Conservation (phyloP, 176 grass and related monocot species). For the Cocos nucifera region DNA sequence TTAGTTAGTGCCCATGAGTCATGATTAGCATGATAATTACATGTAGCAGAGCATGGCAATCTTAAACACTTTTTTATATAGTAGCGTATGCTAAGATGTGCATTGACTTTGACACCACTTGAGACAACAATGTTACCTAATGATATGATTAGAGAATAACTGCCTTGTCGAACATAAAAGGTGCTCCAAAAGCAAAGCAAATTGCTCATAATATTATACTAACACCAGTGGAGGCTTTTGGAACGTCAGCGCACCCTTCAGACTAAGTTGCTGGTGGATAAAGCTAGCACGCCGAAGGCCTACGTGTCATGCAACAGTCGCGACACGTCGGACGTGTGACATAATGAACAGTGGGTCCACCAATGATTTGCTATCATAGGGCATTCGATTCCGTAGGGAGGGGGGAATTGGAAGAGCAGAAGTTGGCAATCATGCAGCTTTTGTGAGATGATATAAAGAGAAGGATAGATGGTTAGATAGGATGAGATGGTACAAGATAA, state of each 20-base stretch:
- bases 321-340: conserved; percentile 15
- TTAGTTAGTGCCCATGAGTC: not conserved
- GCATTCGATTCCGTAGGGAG: conserved; percentile 20
- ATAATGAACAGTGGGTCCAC: conserved; percentile 7
- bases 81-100: conserved; percentile 18
- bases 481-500: not conserved
- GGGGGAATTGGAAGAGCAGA: not conserved
- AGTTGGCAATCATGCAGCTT: not conserved
- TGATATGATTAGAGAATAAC: conserved; percentile 35
- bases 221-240: not conserved
- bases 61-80: conserved; percentile 11
- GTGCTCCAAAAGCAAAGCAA: not conserved
- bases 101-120: conserved; percentile 32
- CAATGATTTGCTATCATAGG: conserved; percentile 31
- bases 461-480: not conserved
- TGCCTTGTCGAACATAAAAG: conserved; percentile 9
- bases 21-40: not conserved
- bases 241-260: not conserved
- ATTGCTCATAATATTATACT: not conserved
- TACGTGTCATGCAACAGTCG: not conserved
- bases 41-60: not conserved
- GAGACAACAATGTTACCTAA: conserved; percentile 25
- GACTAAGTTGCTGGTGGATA: conserved; percentile 1
- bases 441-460: conserved; percentile 1
- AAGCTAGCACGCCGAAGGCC: not conserved